Percentiles rank a stretch among this genome's conserved stretches.
Conservation (phyloP, 139 green algal genomes). For the Diplosphaera chodatii region DNA sequence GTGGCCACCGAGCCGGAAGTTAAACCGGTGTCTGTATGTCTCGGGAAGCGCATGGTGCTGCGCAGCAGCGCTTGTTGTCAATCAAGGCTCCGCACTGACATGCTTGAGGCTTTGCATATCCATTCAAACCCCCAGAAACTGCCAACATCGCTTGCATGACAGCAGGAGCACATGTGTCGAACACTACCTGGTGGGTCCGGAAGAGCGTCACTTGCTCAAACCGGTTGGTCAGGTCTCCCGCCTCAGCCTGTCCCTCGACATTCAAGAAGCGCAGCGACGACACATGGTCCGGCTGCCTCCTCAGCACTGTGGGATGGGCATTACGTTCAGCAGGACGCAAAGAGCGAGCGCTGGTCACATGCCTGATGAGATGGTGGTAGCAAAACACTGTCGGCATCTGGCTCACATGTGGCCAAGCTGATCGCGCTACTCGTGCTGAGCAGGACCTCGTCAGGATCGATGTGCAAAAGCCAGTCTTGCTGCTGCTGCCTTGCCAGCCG, state of each 20-base stretch:
- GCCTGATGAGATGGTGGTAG: too few species aligned
- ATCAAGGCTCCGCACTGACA: too few species aligned
- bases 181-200: slow-evolving; percentile 31
- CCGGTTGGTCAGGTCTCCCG: slow-evolving; percentile 33
- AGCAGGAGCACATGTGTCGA: too few species aligned
- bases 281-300: slow-evolving; percentile 4
- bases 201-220: slow-evolving; percentile 55
- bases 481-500: slow-evolving; percentile 13
- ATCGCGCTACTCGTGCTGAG: slow-evolving; percentile 1
- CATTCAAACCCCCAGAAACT: too few species aligned
- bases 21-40: slow-evolving; percentile 17
- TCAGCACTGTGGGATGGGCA: slow-evolving; percentile 16
- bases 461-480: slow-evolving; percentile 45
- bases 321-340: too few species aligned
- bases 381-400: too few species aligned
- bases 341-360: too few species aligned
- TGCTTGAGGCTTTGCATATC: too few species aligned
- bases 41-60: slow-evolving; percentile 43
- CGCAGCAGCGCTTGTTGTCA: too few species aligned
- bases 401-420: slow-evolving; percentile 9
- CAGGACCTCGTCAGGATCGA: slow-evolving; percentile 53
- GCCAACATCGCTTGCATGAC: too few species aligned
- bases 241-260: slow-evolving; percentile 42
- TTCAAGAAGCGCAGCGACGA: slow-evolving; percentile 46
- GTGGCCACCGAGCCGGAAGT: slow-evolving; percentile 26